Evolutionary conservation across 768 basidiomycete species (phyloP).

Genomic region (Suillus subluteus): DNA sequence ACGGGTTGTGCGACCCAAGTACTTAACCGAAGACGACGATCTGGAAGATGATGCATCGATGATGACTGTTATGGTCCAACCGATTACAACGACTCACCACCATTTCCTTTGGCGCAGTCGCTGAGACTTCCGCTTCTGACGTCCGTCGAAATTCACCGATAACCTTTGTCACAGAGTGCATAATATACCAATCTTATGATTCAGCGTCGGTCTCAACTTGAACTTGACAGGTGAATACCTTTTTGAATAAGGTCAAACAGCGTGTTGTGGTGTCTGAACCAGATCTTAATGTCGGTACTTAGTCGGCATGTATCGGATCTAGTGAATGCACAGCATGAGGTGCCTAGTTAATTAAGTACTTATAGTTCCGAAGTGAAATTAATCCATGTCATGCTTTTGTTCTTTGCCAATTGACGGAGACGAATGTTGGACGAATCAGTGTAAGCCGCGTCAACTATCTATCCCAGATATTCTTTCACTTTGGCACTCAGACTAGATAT

Average conservation of each 20-base stretch:
- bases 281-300: neutral
- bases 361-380: conserved; percentile 1
- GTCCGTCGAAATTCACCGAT: neutral
- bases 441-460: neutral
- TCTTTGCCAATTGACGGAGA: conserved; percentile 2
- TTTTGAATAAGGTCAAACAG: neutral
- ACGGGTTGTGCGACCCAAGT: conserved; percentile 26
- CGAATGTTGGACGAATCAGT: conserved; percentile 4
- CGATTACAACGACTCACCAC: conserved; percentile 24
- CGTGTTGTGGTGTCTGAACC: neutral
- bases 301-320: neutral
- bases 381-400: conserved; percentile 2
- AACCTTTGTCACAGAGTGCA: neutral
- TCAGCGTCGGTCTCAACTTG: neutral
- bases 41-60: conserved; percentile 13
- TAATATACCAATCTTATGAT: neutral
- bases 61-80: conserved; percentile 9
- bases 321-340: neutral
- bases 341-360: neutral
- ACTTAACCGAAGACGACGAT: neutral
- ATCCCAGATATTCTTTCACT: neutral
- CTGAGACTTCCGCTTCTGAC: neutral
- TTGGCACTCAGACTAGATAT: neutral
- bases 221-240: neutral
- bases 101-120: conserved; percentile 3